phyloP scores from a whole-genome alignment of 73 alveolate species.

The Stentor coeruleus region DNA sequence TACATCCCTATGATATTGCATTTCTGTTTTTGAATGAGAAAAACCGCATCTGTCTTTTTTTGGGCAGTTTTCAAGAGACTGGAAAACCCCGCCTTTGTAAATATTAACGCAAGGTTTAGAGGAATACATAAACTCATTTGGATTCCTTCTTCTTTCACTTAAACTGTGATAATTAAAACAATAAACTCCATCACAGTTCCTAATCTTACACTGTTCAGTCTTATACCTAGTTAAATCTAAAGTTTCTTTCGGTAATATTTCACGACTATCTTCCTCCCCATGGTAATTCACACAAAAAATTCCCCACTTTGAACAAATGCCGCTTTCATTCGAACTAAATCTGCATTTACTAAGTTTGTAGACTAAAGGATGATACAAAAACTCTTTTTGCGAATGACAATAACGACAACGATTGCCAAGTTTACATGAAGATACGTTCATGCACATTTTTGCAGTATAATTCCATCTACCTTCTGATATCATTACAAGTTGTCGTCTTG shows the following conservation, averaged over 20 bases:
- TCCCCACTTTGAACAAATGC: no score
- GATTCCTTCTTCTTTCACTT: not conserved
- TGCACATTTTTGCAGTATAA: not conserved
- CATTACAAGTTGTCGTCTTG: not conserved
- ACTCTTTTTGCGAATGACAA: not conserved
- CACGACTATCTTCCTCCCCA: no score
- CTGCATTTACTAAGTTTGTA: no score
- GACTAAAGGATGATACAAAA: not conserved
- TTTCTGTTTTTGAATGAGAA: not conserved
- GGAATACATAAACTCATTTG: not conserved
- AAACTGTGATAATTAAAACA: not conserved
- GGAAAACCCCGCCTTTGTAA: not conserved
- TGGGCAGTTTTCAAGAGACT: not conserved
- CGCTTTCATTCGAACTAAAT: no score
- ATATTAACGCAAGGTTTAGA: not conserved
- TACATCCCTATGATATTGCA: not conserved
- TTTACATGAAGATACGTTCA: not conserved
- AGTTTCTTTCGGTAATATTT: no score
- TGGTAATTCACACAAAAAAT: no score
- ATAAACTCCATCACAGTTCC: no score
- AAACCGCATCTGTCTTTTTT: constrained; percentile 5
- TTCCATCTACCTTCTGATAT: not conserved
- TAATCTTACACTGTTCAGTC: no score
- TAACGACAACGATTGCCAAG: not conserved
- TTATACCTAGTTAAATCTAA: no score